Percentiles rank a stretch among this genome's conserved stretches.
phyloP scores from a whole-genome alignment of 106 monocot genomes.

The Apostasia shenzhenica region DNA sequence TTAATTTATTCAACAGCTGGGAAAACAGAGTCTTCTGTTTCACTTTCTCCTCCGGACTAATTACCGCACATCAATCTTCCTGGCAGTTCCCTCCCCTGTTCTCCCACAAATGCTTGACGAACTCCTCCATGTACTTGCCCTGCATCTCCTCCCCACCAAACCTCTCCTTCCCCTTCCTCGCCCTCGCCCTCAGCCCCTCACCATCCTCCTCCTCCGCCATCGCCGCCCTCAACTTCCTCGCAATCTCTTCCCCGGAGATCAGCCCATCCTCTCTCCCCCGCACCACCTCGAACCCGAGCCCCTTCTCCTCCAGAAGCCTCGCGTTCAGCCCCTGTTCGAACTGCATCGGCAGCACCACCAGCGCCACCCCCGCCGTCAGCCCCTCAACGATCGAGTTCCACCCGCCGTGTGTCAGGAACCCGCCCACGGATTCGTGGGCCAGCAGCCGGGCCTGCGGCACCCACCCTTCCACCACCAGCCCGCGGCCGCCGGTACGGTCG shows the following conservation, averaged over 20 bases:
- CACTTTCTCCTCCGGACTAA: no score
- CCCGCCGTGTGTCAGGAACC: conserved; percentile 22
- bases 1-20: no score
- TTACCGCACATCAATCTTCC: no score
- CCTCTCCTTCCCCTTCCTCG: conserved; percentile 1
- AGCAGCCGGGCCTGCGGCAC: conserved; percentile 9
- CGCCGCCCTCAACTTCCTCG: conserved; percentile 6
- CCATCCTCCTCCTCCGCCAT: conserved; percentile 10
- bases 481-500: background rate
- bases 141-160: conserved; percentile 3
- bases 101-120: background rate
- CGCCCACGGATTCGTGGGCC: conserved; percentile 13
- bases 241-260: conserved; percentile 1
- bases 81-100: background rate
- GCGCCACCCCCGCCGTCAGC: background rate
- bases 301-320: conserved; percentile 4
- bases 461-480: conserved; percentile 6
- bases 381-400: conserved; percentile 22
- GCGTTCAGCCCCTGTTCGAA: conserved; percentile 11
- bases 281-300: background rate
- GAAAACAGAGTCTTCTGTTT: no score
- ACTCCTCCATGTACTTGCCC: background rate
- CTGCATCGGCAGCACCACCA: conserved; percentile 2
- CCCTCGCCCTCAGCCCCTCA: background rate
- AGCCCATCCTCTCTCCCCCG: conserved; percentile 1